phyloP scores from a whole-genome alignment of 1,284 basidiomycete genomes.

The Puccinia triticina region DNA sequence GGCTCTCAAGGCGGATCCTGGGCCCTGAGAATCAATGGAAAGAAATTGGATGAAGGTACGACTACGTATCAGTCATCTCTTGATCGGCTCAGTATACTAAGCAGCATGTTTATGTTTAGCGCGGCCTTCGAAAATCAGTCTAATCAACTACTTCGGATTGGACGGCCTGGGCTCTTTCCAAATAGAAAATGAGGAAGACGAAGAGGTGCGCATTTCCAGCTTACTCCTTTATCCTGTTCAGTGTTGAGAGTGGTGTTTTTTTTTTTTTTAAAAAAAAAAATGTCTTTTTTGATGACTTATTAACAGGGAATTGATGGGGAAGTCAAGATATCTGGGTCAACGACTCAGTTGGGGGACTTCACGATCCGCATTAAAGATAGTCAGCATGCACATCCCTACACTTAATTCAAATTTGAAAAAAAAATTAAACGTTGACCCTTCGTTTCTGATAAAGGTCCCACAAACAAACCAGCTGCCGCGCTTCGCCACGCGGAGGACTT shows the following conservation, averaged over 20 bases:
- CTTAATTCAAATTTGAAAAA: background rate
- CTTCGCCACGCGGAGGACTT: conserved; percentile 70
- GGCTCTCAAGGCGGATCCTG: conserved; percentile 17
- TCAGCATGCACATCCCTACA: conserved; percentile 58
- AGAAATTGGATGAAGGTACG: conserved; percentile 27
- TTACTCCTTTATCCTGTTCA: conserved; percentile 8
- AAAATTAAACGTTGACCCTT: background rate
- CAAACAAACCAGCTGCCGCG: conserved; percentile 66
- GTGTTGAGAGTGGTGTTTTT: no score
- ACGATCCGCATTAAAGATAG: conserved; percentile 78
- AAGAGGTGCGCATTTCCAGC: conserved; percentile 65
- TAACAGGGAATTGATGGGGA: conserved; percentile 72
- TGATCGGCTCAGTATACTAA: no score
- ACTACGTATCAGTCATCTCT: no score
- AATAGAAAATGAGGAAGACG: conserved; percentile 73
- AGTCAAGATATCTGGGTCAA: conserved; percentile 71
- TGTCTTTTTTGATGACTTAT: no score
- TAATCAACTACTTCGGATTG: conserved; percentile 81
- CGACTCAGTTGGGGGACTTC: conserved; percentile 79
- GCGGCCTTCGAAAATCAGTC: conserved; percentile 69
- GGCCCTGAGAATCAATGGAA: conserved; percentile 29
- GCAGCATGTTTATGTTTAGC: conserved; percentile 52
- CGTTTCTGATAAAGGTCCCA: conserved; percentile 63
- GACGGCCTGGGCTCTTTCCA: conserved; percentile 81
- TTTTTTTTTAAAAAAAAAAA: no score